These are phyloP conservation scores for Heritiera littoralis DNA, from an alignment of 345 rosid species.

Conservation along the genomic window DNA sequence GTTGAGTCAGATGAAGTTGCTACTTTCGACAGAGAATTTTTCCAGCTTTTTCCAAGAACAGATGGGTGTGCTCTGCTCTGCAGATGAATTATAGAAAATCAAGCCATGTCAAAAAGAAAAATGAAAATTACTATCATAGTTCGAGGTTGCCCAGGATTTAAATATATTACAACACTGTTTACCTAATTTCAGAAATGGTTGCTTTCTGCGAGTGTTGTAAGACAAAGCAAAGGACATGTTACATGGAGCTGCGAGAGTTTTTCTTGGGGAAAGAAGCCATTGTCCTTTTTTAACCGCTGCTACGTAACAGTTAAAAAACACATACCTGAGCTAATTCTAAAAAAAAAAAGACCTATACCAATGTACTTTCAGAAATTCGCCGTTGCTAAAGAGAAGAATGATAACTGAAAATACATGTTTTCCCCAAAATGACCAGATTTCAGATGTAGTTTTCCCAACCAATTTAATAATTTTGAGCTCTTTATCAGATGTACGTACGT, in stretches of 20 bases:
- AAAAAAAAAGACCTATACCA: too few species aligned
- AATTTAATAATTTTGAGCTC: too few species aligned
- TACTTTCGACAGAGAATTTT: neutral
- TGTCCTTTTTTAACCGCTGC: neutral
- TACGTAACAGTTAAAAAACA: neutral
- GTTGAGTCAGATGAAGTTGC: neutral
- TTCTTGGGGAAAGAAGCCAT: neutral
- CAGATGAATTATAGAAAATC: neutral
- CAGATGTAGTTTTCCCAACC: too few species aligned
- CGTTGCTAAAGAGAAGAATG: too few species aligned
- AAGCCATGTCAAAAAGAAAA: neutral
- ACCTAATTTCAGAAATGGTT: constrained; percentile 7
- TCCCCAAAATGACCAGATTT: too few species aligned
- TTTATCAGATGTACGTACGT: too few species aligned
- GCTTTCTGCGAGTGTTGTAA: neutral
- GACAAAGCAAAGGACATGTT: neutral
- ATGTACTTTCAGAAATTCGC: too few species aligned
- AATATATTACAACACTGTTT: neutral
- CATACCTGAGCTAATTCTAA: neutral
- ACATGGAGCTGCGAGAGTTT: neutral
- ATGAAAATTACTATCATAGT: neutral
- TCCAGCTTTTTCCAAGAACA: neutral
- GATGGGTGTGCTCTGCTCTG: neutral
- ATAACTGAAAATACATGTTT: too few species aligned
- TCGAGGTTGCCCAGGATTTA: neutral